These are phyloP conservation scores for Curvularia sp. DNA, from an alignment of 2,329 filamentous ascomycete species.

Conservation along the genomic window DNA sequence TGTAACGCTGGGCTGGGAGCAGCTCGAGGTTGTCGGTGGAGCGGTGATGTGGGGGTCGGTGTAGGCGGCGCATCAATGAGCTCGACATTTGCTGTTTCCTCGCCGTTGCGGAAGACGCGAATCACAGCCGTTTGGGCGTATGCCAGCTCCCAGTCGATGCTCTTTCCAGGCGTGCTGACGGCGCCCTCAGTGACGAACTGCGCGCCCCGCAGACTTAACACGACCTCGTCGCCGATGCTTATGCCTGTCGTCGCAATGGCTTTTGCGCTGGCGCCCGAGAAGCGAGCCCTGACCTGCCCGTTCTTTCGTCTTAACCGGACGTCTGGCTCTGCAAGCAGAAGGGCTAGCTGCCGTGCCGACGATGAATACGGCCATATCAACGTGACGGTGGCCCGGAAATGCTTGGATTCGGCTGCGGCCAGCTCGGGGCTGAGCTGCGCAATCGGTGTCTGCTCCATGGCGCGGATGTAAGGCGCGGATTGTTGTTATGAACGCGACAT, in stretches of 20 bases:
- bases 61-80: conserved; percentile 56
- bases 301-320: conserved; percentile 77
- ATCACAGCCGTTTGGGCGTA: conserved; percentile 53
- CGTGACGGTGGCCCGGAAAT: conserved; percentile 75
- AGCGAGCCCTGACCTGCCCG: conserved; percentile 82
- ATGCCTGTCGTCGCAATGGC: conserved; percentile 71
- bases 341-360: conserved; percentile 73
- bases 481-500: conserved; percentile 18
- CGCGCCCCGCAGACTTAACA: conserved; percentile 72
- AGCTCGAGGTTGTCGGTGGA: conserved; percentile 19
- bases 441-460: conserved; percentile 44
- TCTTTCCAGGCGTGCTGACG: conserved; percentile 63
- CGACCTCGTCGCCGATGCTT: conserved; percentile 79
- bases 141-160: conserved; percentile 64
- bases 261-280: conserved; percentile 74
- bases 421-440: conserved; percentile 45
- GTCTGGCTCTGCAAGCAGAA: conserved; percentile 85
- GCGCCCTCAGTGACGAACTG: conserved; percentile 67
- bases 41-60: conserved; percentile 37
- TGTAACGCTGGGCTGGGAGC: conserved; percentile 41
- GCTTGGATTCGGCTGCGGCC: conserved; percentile 39
- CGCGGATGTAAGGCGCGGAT: conserved; percentile 16
- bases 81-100: conserved; percentile 60
- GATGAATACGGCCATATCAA: conserved; percentile 93
- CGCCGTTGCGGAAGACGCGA: conserved; percentile 55